Conservation (phyloP, 2,329 filamentous ascomycete species). For the Nigrospora osmanthi region DNA sequence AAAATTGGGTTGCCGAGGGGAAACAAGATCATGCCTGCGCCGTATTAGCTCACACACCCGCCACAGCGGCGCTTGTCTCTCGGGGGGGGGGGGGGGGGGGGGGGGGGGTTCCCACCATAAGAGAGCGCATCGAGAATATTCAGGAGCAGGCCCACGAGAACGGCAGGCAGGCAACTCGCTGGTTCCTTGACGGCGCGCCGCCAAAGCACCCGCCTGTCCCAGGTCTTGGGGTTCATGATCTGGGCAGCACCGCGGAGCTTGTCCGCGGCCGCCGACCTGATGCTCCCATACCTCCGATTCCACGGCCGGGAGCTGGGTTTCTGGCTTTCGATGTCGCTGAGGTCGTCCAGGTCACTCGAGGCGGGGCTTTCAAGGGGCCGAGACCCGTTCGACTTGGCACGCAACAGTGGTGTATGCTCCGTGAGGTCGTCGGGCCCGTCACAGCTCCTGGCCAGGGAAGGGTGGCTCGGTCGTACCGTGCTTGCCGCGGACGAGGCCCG, state of each 20-base stretch:
- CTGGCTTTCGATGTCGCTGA: constrained; percentile 42
- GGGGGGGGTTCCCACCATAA: constrained; percentile 57
- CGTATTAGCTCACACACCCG: background rate
- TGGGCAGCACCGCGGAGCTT: constrained; percentile 13
- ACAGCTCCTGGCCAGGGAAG: background rate
- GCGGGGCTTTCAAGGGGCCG: constrained; percentile 15
- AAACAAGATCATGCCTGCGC: constrained; percentile 80
- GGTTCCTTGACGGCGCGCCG: constrained; percentile 58
- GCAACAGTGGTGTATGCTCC: constrained; percentile 42
- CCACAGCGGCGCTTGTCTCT: no score
- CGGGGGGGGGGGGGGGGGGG: no score
- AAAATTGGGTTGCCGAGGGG: constrained; percentile 85
- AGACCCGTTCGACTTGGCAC: constrained; percentile 20
- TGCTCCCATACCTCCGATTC: constrained; percentile 12
- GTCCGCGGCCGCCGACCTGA: constrained; percentile 12
- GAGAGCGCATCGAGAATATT: constrained; percentile 93
- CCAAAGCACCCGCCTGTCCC: constrained; percentile 62
- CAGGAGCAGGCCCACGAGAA: constrained; percentile 78
- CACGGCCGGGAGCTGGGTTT: constrained; percentile 24
- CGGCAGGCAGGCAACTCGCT: constrained; percentile 68
- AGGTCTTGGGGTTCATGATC: constrained; percentile 57
- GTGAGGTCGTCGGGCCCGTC: constrained; percentile 3
- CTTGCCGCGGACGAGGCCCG: background rate
- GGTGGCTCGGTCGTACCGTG: background rate
- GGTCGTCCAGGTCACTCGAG: constrained; percentile 14